Conservation (phyloP, 2,329 filamentous ascomycete genomes). For the Penicillium hesseltinei region DNA sequence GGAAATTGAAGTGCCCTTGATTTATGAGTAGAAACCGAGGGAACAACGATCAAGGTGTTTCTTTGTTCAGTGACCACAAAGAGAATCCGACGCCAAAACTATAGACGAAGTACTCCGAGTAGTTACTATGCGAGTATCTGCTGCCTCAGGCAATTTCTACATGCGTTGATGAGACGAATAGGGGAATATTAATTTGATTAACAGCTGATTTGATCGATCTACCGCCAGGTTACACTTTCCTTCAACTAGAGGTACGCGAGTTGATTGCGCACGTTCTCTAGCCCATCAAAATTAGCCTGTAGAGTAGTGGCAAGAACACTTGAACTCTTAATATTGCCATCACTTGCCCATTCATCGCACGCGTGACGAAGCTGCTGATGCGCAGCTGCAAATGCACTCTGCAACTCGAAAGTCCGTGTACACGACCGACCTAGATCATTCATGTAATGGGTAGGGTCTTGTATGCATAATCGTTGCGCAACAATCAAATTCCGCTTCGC, state of each 20-base stretch:
- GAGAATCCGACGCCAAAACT: not conserved
- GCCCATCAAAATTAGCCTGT: conserved; percentile 32
- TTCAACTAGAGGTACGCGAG: conserved; percentile 2
- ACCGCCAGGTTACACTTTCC: not conserved
- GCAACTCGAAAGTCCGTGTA: conserved; percentile 51
- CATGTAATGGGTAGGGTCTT: conserved; percentile 58
- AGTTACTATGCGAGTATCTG: not conserved
- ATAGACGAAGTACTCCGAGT: not conserved
- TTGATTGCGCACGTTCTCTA: conserved; percentile 19
- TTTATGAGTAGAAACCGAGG: not conserved
- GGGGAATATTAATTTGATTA: not conserved
- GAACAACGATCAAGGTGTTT: not conserved
- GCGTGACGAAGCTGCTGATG: conserved; percentile 25
- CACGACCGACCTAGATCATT: conserved; percentile 57
- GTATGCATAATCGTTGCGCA: conserved; percentile 51
- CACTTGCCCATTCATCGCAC: conserved; percentile 27
- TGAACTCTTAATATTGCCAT: not conserved
- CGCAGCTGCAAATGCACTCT: conserved; percentile 41
- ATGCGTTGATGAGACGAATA: not conserved
- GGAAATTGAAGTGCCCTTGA: not conserved
- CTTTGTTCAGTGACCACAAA: not conserved
- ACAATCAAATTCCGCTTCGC: conserved; percentile 27
- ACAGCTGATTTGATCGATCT: not conserved
- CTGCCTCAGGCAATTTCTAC: not conserved
- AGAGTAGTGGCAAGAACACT: conserved; percentile 29